phyloP scores from a whole-genome alignment of 1,284 basidiomycete genomes.

The Apiotrichum akiyoshidainum region DNA sequence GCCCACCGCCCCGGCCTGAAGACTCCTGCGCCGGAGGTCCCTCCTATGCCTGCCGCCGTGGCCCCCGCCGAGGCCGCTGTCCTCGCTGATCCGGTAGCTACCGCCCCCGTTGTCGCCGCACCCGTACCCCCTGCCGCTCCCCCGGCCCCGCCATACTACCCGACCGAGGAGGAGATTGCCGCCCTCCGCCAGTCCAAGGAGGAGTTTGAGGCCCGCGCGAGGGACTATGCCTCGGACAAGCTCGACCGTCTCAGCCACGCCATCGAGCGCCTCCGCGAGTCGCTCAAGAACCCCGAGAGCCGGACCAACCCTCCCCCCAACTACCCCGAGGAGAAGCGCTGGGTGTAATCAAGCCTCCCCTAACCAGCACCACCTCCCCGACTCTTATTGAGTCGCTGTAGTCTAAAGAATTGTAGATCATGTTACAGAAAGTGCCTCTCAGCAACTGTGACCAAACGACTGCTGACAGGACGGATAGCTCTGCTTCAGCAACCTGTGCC shows the following conservation, averaged over 20 bases:
- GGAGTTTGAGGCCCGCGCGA: constrained; percentile 1
- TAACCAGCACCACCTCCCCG: no score
- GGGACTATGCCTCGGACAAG: constrained; percentile 7
- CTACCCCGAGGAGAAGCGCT: neutral
- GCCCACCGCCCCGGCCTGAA: constrained; percentile 2
- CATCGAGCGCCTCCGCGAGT: constrained; percentile 3
- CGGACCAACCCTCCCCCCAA: neutral
- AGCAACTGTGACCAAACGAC: no score
- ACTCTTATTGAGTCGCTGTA: no score
- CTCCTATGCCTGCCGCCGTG: neutral
- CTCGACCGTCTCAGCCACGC: constrained; percentile 3
- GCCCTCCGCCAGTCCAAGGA: neutral
- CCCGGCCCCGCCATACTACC: neutral
- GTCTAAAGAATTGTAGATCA: no score
- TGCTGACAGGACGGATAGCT: no score
- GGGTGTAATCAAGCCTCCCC: neutral
- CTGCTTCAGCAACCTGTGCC: no score
- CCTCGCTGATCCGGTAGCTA: no score
- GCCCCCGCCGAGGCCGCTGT: neutral
- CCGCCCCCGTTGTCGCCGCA: neutral
- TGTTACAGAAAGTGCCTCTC: no score
- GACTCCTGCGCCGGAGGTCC: neutral
- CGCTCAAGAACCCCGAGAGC: neutral
- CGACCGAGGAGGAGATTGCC: constrained; percentile 1
- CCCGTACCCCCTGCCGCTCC: neutral